Evolutionary conservation across 2,329 filamentous ascomycete species (phyloP).

Genomic region (Cercospora citrullina): DNA sequence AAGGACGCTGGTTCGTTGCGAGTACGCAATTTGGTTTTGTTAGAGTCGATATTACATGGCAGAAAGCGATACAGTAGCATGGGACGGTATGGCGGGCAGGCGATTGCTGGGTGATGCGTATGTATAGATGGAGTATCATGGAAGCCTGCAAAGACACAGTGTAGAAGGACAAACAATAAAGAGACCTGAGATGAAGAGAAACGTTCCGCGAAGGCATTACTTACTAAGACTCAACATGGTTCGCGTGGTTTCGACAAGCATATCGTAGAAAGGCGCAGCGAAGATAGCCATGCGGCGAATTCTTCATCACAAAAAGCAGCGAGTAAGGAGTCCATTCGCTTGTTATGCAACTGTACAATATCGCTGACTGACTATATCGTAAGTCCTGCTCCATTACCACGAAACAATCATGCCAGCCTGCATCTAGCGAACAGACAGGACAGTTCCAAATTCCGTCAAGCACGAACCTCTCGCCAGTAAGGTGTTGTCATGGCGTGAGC

Average conservation of each 20-base stretch:
- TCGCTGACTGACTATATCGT: no score
- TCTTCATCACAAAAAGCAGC: no score
- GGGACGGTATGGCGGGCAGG: background rate
- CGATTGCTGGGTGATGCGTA: background rate
- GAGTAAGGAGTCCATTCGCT: no score
- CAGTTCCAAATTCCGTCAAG: no score
- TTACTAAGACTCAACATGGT: no score
- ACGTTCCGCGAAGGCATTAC: background rate
- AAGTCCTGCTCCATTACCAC: no score
- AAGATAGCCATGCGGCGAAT: no score
- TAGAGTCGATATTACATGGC: conserved; percentile 4
- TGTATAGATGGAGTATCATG: background rate
- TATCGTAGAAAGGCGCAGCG: no score
- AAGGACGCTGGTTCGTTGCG: conserved; percentile 18
- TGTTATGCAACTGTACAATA: no score
- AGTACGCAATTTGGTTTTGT: conserved; percentile 13
- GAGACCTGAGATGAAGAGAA: background rate
- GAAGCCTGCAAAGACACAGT: background rate
- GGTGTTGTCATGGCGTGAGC: background rate
- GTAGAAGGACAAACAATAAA: background rate
- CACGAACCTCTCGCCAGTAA: background rate
- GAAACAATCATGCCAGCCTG: background rate
- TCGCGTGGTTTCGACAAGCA: no score
- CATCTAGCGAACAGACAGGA: no score
- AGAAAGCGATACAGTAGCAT: conserved; percentile 21